A percentile compares a stretch with the other conserved stretches of the same genome.
Conservation (phyloP, 2,329 filamentous ascomycete species). For the Penicillium sp. region DNA sequence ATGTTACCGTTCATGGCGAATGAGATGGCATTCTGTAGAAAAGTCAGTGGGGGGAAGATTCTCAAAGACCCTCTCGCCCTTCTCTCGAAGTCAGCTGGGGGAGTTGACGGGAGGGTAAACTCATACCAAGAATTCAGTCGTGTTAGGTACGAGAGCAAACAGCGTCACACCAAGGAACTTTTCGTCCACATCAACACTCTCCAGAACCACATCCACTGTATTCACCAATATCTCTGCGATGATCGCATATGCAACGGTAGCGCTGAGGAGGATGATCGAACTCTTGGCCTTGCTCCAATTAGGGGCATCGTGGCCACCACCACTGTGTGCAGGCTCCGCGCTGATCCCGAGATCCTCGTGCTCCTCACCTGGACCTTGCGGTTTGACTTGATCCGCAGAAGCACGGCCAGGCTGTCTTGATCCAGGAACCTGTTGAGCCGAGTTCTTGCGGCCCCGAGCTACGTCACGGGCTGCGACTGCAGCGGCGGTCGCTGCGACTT, state of each 20-base stretch:
- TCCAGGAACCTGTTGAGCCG: constrained; percentile 33
- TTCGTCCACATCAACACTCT: constrained; percentile 85
- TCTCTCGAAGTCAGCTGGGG: too few species aligned
- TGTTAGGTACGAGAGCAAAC: constrained; percentile 95
- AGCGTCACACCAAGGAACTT: constrained; percentile 96
- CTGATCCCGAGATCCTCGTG: constrained; percentile 42
- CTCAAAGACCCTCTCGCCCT: too few species aligned
- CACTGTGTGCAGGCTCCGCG: constrained; percentile 39
- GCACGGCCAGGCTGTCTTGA: constrained; percentile 32
- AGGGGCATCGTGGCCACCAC: constrained; percentile 88
- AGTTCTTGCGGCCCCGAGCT: constrained; percentile 46
- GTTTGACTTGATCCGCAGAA: constrained; percentile 24
- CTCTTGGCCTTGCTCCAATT: constrained; percentile 96
- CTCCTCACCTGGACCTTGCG: constrained; percentile 37
- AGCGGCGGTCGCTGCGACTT: constrained; percentile 87
- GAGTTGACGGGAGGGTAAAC: not conserved
- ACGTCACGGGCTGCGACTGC: constrained; percentile 79
- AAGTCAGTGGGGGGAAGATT: constrained; percentile 4
- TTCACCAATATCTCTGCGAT: constrained; percentile 96
- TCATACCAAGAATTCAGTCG: constrained; percentile 88
- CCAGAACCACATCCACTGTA: constrained; percentile 91
- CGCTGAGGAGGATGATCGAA: constrained; percentile 77
- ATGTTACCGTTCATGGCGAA: constrained; percentile 99
- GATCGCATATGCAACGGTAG: constrained; percentile 88
- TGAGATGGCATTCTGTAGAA: constrained; percentile 81